Evolutionary conservation across 495 filamentous ascomycete species (phyloP).

Genomic region (Xylaria flabelliformis): DNA sequence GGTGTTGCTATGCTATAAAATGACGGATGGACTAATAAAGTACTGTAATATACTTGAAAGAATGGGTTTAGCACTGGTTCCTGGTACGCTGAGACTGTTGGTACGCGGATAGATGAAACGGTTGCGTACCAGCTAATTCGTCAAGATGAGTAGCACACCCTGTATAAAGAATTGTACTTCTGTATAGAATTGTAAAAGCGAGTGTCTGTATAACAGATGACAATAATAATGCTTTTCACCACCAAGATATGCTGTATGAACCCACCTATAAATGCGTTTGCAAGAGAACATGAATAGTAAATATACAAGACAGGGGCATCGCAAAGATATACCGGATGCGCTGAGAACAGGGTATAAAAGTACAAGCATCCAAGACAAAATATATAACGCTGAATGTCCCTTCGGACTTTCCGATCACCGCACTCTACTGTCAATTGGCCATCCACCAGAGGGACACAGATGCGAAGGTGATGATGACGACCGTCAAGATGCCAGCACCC

Average conservation of each 20-base stretch:
- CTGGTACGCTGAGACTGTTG: no score
- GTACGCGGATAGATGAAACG: no score
- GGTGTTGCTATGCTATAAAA: slow-evolving; percentile 35
- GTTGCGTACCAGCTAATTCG: neutral
- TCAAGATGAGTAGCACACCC: neutral
- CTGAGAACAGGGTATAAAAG: neutral
- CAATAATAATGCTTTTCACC: slow-evolving; percentile 3
- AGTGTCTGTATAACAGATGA: neutral
- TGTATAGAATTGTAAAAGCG: neutral
- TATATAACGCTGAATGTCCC: neutral
- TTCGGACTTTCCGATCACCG: neutral
- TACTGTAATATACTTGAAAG: neutral
- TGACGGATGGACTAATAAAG: neutral
- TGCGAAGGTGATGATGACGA: slow-evolving; percentile 44
- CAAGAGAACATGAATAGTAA: neutral
- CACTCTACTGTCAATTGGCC: slow-evolving; percentile 1
- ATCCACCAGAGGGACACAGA: slow-evolving; percentile 45
- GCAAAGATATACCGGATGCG: neutral
- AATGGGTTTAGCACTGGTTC: neutral
- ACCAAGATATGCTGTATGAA: neutral
- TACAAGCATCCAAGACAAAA: neutral
- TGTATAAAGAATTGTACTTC: neutral
- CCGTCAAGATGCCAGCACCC: slow-evolving; percentile 65
- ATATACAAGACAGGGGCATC: neutral
- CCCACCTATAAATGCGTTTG: neutral